A percentile compares a stretch with the other conserved stretches of the same genome.
These are phyloP conservation scores for Myxozyma lipomycoides DNA, from an alignment of 805 yeast species.

Conservation along the genomic window DNA sequence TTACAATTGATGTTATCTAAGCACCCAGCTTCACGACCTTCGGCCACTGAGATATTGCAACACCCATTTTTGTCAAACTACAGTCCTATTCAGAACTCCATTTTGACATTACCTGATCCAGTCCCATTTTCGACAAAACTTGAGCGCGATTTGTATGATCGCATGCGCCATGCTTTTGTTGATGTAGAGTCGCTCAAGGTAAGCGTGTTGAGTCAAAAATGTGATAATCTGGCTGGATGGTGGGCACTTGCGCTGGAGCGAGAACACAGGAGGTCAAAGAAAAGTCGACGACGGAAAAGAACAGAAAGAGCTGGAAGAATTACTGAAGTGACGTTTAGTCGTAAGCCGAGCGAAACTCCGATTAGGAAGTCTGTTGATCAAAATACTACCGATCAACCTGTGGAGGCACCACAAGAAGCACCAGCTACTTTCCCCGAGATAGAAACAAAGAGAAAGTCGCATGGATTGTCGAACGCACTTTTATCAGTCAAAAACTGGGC, in stretches of 20 bases:
- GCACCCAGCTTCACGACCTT: slow-evolving; percentile 61
- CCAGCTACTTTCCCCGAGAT: too few species aligned
- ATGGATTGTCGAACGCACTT: too few species aligned
- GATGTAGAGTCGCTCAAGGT: slow-evolving; percentile 57
- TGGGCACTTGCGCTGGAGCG: slow-evolving; percentile 65
- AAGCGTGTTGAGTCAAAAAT: slow-evolving; percentile 54
- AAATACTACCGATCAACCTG: neutral
- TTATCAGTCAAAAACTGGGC: slow-evolving; percentile 8
- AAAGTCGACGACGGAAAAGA: slow-evolving; percentile 29
- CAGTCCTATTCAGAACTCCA: slow-evolving; percentile 39
- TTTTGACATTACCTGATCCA: slow-evolving; percentile 39
- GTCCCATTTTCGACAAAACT: slow-evolving; percentile 53
- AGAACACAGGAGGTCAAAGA: slow-evolving; percentile 35
- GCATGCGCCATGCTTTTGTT: slow-evolving; percentile 56
- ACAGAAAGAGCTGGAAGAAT: neutral
- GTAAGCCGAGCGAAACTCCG: neutral
- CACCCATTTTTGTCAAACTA: slow-evolving; percentile 41
- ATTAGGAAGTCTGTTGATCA: neutral
- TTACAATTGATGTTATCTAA: slow-evolving; percentile 57
- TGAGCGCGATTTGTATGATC: slow-evolving; percentile 61
- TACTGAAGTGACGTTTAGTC: slow-evolving; percentile 9
- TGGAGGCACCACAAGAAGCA: neutral
- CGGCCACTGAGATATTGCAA: slow-evolving; percentile 48
- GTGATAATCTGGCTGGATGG: slow-evolving; percentile 70
- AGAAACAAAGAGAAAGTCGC: too few species aligned